Conservation (phyloP, 2,329 filamentous ascomycete species). For the Aspergillus sp. region DNA sequence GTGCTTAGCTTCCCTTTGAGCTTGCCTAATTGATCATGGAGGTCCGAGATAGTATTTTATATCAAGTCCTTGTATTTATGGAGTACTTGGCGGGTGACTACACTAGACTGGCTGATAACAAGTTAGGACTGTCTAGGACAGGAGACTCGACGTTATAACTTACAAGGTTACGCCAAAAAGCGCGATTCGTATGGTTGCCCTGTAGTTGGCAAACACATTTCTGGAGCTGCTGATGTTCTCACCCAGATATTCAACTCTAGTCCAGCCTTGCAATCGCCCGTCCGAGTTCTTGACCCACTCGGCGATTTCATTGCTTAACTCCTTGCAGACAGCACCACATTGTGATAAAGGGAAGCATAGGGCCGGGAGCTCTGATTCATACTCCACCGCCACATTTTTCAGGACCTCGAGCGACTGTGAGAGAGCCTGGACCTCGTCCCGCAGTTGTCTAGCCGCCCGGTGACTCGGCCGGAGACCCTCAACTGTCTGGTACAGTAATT, state of each 20-base stretch:
- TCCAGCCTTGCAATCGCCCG: conserved; percentile 23
- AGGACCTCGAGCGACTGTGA: conserved; percentile 23
- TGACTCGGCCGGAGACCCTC: conserved; percentile 25
- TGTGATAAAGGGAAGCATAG: conserved; percentile 29
- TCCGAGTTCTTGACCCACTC: conserved; percentile 23
- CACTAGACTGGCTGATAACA: conserved; percentile 24
- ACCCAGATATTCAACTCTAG: conserved; percentile 19
- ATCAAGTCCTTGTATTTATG: conserved; percentile 41
- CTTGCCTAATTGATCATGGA: conserved; percentile 39
- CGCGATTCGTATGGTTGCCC: conserved; percentile 34
- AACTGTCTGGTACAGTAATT: conserved; percentile 26
- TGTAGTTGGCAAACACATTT: conserved; percentile 29
- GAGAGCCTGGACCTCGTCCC: conserved; percentile 25
- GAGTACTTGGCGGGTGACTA: conserved; percentile 30
- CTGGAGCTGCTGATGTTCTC: conserved; percentile 29
- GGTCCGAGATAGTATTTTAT: conserved; percentile 36
- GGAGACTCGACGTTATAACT: conserved; percentile 14
- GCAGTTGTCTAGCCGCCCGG: conserved; percentile 27
- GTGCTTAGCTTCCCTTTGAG: conserved; percentile 34
- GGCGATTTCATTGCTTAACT: conserved; percentile 23
- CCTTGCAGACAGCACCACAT: conserved; percentile 29
- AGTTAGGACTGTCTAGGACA: neutral
- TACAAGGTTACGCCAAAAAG: conserved; percentile 35
- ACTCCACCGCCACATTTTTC: conserved; percentile 16
- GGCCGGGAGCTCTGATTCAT: conserved; percentile 21